Conservation (phyloP, 495 filamentous ascomycete species). For the Annulohypoxylon maeteangense region DNA sequence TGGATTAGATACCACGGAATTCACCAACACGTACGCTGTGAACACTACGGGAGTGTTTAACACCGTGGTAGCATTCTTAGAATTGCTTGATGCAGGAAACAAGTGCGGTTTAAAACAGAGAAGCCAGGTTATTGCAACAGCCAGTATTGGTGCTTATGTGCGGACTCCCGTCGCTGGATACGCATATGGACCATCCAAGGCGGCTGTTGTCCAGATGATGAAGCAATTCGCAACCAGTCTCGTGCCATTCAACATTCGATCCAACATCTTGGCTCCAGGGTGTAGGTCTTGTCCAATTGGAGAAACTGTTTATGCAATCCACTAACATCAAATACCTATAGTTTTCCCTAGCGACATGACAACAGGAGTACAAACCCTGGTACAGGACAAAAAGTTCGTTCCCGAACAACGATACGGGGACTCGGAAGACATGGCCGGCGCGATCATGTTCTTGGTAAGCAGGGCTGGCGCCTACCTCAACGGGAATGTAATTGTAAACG, state of each 20-base stretch:
- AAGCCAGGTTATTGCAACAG: slow-evolving; percentile 66
- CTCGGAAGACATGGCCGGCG: slow-evolving; percentile 62
- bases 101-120: slow-evolving; percentile 55
- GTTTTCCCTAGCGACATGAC: slow-evolving; percentile 67
- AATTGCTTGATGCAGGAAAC: slow-evolving; percentile 67
- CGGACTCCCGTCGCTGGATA: slow-evolving; percentile 56
- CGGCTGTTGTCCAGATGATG: slow-evolving; percentile 63
- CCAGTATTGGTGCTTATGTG: slow-evolving; percentile 63
- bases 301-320: background rate
- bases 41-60: slow-evolving; percentile 65
- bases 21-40: slow-evolving; percentile 59
- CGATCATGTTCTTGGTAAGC: slow-evolving; percentile 61
- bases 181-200: slow-evolving; percentile 67
- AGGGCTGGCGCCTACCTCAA: slow-evolving; percentile 64
- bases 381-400: slow-evolving; percentile 51
- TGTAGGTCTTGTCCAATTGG: slow-evolving; percentile 48
- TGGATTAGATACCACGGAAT: slow-evolving; percentile 57
- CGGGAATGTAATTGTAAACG: slow-evolving; percentile 60
- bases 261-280: slow-evolving; percentile 68
- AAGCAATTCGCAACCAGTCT: slow-evolving; percentile 64
- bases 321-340: slow-evolving; percentile 27
- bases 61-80: slow-evolving; percentile 65
- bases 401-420: slow-evolving; percentile 61
- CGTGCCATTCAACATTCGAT: slow-evolving; percentile 59
- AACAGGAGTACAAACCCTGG: slow-evolving; percentile 18